Conservation (phyloP, 331 rosid species). For the Malus hybrid region DNA sequence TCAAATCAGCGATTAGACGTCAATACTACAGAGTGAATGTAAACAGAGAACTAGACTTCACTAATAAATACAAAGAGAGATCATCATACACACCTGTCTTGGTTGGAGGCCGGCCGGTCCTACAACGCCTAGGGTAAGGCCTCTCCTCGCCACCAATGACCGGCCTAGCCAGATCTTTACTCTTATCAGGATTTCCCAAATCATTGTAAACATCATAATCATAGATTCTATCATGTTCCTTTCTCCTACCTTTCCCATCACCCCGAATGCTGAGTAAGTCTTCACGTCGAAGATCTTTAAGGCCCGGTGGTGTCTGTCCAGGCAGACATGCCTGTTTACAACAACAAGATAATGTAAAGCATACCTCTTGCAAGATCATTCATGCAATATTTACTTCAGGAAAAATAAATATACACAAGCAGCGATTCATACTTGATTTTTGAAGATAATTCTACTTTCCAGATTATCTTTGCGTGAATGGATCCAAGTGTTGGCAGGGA, state of each 20-base stretch:
- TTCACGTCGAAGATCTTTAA: constrained; percentile 62
- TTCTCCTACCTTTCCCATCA: constrained; percentile 47
- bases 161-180: constrained; percentile 65
- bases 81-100: constrained; percentile 35
- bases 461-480: constrained; percentile 64
- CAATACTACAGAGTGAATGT: background rate
- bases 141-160: constrained; percentile 39
- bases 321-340: constrained; percentile 65
- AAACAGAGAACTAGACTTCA: background rate
- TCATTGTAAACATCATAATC: constrained; percentile 85
- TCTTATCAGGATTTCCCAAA: constrained; percentile 83
- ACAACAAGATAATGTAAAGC: background rate
- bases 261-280: constrained; percentile 72
- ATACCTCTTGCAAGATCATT: background rate
- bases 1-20: constrained; percentile 1
- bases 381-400: background rate
- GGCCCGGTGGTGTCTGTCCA: constrained; percentile 79
- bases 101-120: constrained; percentile 72
- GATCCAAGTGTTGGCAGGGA: constrained; percentile 86
- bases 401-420: background rate
- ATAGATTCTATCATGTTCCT: constrained; percentile 67
- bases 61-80: background rate
- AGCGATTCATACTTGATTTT: constrained; percentile 45
- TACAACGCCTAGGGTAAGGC: constrained; percentile 93
- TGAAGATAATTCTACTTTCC: constrained; percentile 72